phyloP scores from a whole-genome alignment of 345 rosid species.

The Eucalyptus cloeziana region DNA sequence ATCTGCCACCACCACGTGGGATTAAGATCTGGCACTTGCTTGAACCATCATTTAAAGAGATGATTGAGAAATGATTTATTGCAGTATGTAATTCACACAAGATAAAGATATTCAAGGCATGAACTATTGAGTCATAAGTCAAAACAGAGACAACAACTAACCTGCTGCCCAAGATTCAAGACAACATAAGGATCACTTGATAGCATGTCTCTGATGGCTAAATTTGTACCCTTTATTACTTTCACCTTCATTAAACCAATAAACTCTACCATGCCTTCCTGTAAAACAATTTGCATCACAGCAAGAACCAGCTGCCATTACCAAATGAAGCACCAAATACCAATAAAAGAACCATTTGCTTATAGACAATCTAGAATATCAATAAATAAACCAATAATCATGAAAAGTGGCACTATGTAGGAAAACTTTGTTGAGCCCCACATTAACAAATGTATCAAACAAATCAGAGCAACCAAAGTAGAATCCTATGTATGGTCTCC shows the following conservation, averaged over 20 bases:
- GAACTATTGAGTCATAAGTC: no score
- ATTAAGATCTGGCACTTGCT: background rate
- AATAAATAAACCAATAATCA: background rate
- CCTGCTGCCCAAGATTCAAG: no score
- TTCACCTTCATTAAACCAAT: no score
- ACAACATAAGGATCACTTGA: no score
- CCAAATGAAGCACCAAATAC: background rate
- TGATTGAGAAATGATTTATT: background rate
- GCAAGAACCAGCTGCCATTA: background rate
- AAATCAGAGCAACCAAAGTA: background rate
- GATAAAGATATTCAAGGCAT: no score
- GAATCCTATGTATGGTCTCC: background rate
- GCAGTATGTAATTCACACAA: background rate
- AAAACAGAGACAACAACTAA: no score
- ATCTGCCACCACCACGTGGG: background rate
- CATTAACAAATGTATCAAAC: background rate
- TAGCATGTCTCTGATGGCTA: no score
- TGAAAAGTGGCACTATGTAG: background rate
- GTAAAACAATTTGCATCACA: constrained; percentile 17
- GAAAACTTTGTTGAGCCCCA: background rate
- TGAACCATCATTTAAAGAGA: background rate
- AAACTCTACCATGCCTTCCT: constrained; percentile 7
- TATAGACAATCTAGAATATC: background rate
- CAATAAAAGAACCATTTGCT: background rate
- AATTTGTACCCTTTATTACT: no score